Conservation (phyloP, 2,329 filamentous ascomycete genomes). For the Colletotrichum nymphaeae region DNA sequence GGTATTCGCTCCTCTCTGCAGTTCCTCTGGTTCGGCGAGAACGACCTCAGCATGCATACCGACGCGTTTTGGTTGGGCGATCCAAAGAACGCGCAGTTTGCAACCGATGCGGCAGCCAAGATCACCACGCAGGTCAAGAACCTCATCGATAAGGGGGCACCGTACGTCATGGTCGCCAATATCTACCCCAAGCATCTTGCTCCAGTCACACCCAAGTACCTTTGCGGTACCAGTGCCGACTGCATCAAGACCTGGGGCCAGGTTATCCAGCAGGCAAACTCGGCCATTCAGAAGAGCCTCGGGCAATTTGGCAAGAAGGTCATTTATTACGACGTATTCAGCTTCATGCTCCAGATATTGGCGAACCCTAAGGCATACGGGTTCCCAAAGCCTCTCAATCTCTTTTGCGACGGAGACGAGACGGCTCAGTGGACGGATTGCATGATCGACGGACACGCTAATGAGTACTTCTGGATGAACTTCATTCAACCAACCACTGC, state of each 20-base stretch:
- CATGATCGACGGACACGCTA: neutral
- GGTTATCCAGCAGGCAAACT: neutral
- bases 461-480: conserved; percentile 25
- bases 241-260: neutral
- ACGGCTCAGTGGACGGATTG: neutral
- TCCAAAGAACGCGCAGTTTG: conserved; percentile 5
- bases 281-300: neutral
- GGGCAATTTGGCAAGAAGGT: neutral
- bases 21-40: neutral
- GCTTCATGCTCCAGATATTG: neutral
- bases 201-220: neutral
- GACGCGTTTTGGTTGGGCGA: conserved; percentile 18
- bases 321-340: neutral
- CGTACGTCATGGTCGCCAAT: neutral
- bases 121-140: neutral
- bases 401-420: neutral
- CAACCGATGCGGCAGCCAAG: conserved; percentile 6
- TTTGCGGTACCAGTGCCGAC: neutral
- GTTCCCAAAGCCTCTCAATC: neutral
- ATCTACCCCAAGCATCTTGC: neutral
- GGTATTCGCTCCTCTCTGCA: neutral
- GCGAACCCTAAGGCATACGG: neutral
- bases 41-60: conserved; percentile 15
- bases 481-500: conserved; percentile 18
- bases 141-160: neutral